phyloP scores from a whole-genome alignment of 164 flowering plant species.

The Cinnamomum chago region DNA sequence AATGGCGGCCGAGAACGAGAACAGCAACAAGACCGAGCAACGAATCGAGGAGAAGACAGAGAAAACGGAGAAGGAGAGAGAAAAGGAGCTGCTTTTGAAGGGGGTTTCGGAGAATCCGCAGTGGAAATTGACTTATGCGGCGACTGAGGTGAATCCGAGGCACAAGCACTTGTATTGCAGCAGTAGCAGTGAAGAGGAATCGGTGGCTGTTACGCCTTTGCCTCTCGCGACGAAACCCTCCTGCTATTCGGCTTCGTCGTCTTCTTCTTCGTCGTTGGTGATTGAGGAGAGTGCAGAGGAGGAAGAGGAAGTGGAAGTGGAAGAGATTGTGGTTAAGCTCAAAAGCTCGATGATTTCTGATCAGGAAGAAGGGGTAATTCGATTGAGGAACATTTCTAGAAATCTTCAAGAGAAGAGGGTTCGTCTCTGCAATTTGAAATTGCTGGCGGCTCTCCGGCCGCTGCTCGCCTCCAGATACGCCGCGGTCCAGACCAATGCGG shows the following conservation, averaged over 20 bases:
- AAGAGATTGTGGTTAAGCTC: slow-evolving; percentile 35
- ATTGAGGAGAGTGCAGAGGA: slow-evolving; percentile 6
- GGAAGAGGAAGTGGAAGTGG: slow-evolving; percentile 41
- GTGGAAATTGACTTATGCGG: slow-evolving; percentile 39
- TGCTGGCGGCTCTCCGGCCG: slow-evolving; percentile 44
- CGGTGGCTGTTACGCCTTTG: slow-evolving; percentile 46
- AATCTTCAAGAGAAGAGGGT: slow-evolving; percentile 41
- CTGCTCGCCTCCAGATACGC: slow-evolving; percentile 46
- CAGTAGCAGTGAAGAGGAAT: slow-evolving; percentile 40
- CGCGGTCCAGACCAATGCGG: slow-evolving; percentile 61
- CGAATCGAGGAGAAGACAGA: background rate
- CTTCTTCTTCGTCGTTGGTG: slow-evolving; percentile 8
- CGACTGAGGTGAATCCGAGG: slow-evolving; percentile 52
- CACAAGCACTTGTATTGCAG: slow-evolving; percentile 39
- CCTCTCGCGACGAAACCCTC: slow-evolving; percentile 65
- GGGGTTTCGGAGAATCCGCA: slow-evolving; percentile 57
- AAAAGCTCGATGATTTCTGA: slow-evolving; percentile 50
- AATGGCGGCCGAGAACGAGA: slow-evolving; percentile 15
- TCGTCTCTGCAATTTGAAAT: slow-evolving; percentile 50
- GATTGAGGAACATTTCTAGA: slow-evolving; percentile 55
- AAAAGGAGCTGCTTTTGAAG: slow-evolving; percentile 40
- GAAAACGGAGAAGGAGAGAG: slow-evolving; percentile 9
- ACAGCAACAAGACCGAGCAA: background rate
- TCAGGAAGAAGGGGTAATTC: slow-evolving; percentile 60
- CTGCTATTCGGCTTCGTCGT: slow-evolving; percentile 48